Base-by-base conservation (phyloP, 2,329 filamentous ascomycete species). In the Tolypocladium paradoxum region DNA sequence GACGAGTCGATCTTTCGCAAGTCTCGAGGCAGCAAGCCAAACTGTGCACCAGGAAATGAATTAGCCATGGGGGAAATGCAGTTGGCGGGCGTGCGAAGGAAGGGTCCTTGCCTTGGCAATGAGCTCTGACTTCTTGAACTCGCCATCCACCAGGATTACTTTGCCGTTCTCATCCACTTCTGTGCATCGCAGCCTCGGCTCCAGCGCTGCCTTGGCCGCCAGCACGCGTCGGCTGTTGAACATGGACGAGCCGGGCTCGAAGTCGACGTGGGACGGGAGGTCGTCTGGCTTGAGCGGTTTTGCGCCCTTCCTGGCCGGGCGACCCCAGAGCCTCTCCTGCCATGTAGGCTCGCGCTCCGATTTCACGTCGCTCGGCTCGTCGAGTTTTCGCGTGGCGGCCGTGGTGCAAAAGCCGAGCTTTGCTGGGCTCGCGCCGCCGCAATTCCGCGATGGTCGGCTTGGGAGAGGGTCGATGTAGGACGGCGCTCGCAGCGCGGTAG, bases 1-100 rank as follows among this genome's bases (percentile, higher is more conserved):
- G 90, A 96, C 16, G 91, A 96, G 68, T 99, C 93, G 64, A 99
- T 96, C 72, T 99, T 99, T 62, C 93, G 88, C 53, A 99, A 76
- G 74, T 99, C 93, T 56, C 93, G 91, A 53, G 93, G 92, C 49
- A 96, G 79, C 29, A 97, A 79, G 43, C 91, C 91, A 67, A 96
- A 96, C 88, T 92, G 60, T 55, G 27, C 43, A 5, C 16, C 18
- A 12, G 24, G 55, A 43, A 49, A 53, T 12, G 52, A 37, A 14
- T 45, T 35, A 37, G 51, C 51, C 50, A 34, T 34, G 1, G 14
- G 14, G 6, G 3, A 14, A 29, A 22, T 5, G 37, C 16, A 37
- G n/a, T n/a, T n/a, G n/a, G n/a, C n/a, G n/a, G n/a, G n/a, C n/a
- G n/a, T n/a, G n/a, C n/a, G n/a, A n/a, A n/a, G n/a, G n/a, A n/a